These are phyloP conservation scores for Gnaphalium uliginosum DNA, from an alignment of 129 eudicot genomes.

Conservation along the genomic window DNA sequence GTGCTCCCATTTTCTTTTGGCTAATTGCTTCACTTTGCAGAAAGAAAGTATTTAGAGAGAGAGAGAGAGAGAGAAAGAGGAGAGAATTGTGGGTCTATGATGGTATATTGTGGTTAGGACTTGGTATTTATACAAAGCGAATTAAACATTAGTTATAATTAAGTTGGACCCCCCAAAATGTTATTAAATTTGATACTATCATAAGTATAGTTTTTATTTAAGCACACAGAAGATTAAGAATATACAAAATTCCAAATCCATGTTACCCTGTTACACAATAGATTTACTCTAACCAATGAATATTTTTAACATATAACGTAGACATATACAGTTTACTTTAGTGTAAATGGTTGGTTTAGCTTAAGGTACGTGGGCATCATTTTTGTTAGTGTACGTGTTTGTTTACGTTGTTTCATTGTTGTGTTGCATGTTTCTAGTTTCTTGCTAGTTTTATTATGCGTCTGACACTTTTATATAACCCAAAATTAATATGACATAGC, in stretches of 20 bases:
- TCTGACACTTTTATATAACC: neutral
- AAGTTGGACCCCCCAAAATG: conserved; percentile 29
- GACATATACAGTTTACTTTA: neutral
- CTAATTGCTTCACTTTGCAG: conserved; percentile 19
- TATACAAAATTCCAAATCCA: neutral
- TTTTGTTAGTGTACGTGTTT: too few species aligned
- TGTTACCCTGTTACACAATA: neutral
- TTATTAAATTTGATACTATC: conserved; percentile 15
- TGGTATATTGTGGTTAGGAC: conserved; percentile 17
- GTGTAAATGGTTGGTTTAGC: neutral
- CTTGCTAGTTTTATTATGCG: neutral
- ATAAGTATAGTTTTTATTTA: neutral
- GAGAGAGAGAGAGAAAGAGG: conserved; percentile 29
- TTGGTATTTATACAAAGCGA: conserved; percentile 42
- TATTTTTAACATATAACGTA: too few species aligned
- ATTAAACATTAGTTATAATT: conserved; percentile 2
- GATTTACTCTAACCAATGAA: too few species aligned
- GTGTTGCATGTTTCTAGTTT: too few species aligned
- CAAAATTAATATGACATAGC: neutral
- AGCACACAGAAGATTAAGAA: conserved; percentile 6
- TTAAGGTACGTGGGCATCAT: too few species aligned
- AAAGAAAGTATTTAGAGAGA: conserved; percentile 14
- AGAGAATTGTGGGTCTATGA: conserved; percentile 32
- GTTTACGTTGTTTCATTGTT: neutral
- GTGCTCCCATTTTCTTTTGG: conserved; percentile 81